Evolutionary conservation across 805 yeast species (phyloP).

Genomic region (Candida khao-thaluensis): DNA sequence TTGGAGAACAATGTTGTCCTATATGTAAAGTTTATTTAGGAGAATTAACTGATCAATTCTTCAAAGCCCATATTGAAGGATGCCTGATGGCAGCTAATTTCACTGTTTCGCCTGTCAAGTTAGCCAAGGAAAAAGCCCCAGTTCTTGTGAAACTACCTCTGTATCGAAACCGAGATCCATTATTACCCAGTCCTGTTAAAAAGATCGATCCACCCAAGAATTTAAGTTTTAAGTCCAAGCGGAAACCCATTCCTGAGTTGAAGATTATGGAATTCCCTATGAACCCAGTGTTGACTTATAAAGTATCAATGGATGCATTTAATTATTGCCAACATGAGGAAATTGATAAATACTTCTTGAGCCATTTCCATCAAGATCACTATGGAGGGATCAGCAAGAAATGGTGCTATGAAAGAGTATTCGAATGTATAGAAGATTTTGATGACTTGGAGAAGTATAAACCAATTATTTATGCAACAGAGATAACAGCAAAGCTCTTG

Average conservation of each 20-base stretch:
- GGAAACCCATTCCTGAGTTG: constrained; percentile 50
- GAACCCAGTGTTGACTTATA: constrained; percentile 19
- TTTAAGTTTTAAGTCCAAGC: constrained; percentile 13
- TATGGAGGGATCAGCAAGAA: constrained; percentile 79
- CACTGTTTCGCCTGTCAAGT: constrained; percentile 7
- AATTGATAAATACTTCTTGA: constrained; percentile 56
- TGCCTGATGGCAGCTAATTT: constrained; percentile 10
- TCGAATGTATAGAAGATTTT: constrained; percentile 27
- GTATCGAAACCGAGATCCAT: constrained; percentile 9
- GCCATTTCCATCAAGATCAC: constrained; percentile 94
- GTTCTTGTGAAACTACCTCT: constrained; percentile 9
- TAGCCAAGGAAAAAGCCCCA: constrained; percentile 7
- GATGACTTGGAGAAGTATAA: constrained; percentile 29
- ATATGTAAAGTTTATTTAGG: constrained; percentile 14
- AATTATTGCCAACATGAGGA: constrained; percentile 45
- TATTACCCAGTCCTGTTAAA: constrained; percentile 9
- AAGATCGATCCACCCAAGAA: constrained; percentile 18
- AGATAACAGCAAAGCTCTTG: constrained; percentile 62
- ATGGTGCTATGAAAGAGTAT: constrained; percentile 56
- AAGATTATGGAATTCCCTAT: constrained; percentile 49
- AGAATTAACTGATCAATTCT: constrained; percentile 7
- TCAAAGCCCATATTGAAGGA: constrained; percentile 11
- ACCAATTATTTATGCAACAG: constrained; percentile 71
- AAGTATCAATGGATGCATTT: constrained; percentile 68
- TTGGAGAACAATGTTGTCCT: constrained; percentile 13